Evolutionary conservation across 2,329 filamentous ascomycete species (phyloP).

Genomic region (Tetracladium maxilliforme): DNA sequence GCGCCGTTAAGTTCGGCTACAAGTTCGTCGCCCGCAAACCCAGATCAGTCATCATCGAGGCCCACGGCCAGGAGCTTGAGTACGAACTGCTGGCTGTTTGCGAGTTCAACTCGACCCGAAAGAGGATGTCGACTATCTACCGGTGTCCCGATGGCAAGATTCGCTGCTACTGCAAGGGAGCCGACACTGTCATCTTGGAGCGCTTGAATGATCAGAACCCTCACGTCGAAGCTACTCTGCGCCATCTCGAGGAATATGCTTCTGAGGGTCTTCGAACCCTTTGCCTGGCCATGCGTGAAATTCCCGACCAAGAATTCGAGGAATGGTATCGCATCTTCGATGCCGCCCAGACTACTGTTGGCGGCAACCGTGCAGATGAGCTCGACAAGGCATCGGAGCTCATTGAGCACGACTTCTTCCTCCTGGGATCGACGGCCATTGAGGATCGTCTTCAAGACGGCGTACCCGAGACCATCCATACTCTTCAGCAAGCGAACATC

Average conservation of each 20-base stretch:
- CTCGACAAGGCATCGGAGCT: slow-evolving; percentile 94
- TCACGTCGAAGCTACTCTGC: slow-evolving; percentile 75
- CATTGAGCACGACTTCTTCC: slow-evolving; percentile 81
- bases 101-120: slow-evolving; percentile 95
- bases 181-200: slow-evolving; percentile 94
- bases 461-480: slow-evolving; percentile 95
- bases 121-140: slow-evolving; percentile 96
- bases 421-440: slow-evolving; percentile 91
- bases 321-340: slow-evolving; percentile 84
- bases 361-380: slow-evolving; percentile 85
- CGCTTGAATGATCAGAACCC: slow-evolving; percentile 72
- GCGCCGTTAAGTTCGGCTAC: slow-evolving; percentile 75
- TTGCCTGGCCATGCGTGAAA: slow-evolving; percentile 85
- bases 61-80: slow-evolving; percentile 56
- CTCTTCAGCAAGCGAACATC: slow-evolving; percentile 89
- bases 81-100: slow-evolving; percentile 94
- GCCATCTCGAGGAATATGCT: slow-evolving; percentile 96
- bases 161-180: slow-evolving; percentile 87
- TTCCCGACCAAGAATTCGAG: slow-evolving; percentile 76
- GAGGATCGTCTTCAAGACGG: slow-evolving; percentile 95
- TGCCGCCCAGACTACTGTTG: slow-evolving; percentile 74
- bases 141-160: slow-evolving; percentile 93
- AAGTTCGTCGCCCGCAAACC: slow-evolving; percentile 85
- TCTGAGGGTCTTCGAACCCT: slow-evolving; percentile 90
- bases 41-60: slow-evolving; percentile 69